A percentile compares a stretch with the other conserved stretches of the same genome.
phyloP scores from a whole-genome alignment of 1,139 yeast species.

The Hansenula lynferdii region DNA sequence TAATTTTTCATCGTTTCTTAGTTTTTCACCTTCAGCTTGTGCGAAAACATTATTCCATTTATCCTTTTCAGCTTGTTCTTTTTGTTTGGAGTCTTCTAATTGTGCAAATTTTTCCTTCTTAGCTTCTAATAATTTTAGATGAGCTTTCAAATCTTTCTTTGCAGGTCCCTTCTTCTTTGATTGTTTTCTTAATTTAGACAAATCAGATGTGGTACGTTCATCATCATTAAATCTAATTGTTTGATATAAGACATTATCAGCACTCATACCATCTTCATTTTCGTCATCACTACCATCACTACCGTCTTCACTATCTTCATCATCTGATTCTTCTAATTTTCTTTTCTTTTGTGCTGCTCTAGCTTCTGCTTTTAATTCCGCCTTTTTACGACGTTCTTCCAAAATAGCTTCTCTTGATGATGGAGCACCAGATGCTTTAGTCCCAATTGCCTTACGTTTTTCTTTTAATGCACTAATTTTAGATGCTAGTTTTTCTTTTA shows the following conservation, averaged over 20 bases:
- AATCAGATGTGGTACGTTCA: slow-evolving; percentile 72
- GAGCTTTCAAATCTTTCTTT: slow-evolving; percentile 79
- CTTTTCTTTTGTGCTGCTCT: slow-evolving; percentile 36
- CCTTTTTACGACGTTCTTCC: slow-evolving; percentile 47
- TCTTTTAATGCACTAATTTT: slow-evolving; percentile 69
- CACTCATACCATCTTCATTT: slow-evolving; percentile 29
- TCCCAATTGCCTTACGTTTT: slow-evolving; percentile 89
- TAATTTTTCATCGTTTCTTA: slow-evolving; percentile 86
- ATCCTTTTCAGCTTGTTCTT: slow-evolving; percentile 59
- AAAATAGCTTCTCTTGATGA: slow-evolving; percentile 72
- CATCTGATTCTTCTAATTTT: slow-evolving; percentile 34
- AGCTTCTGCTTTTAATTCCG: slow-evolving; percentile 34
- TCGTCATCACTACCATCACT: slow-evolving; percentile 31
- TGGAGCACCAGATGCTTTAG: slow-evolving; percentile 76
- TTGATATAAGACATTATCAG: slow-evolving; percentile 58
- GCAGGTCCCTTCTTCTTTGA: slow-evolving; percentile 74
- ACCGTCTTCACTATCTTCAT: slow-evolving; percentile 34
- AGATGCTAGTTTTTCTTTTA: slow-evolving; percentile 67
- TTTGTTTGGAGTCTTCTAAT: slow-evolving; percentile 61
- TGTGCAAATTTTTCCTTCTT: slow-evolving; percentile 61
- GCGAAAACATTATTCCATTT: slow-evolving; percentile 83
- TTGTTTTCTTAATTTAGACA: slow-evolving; percentile 54
- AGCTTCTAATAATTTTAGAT: slow-evolving; percentile 67
- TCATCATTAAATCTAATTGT: slow-evolving; percentile 85
- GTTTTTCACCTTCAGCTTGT: slow-evolving; percentile 84